phyloP scores from a whole-genome alignment of 108 stramenopile species.

The Cylindrotheca closterium region DNA sequence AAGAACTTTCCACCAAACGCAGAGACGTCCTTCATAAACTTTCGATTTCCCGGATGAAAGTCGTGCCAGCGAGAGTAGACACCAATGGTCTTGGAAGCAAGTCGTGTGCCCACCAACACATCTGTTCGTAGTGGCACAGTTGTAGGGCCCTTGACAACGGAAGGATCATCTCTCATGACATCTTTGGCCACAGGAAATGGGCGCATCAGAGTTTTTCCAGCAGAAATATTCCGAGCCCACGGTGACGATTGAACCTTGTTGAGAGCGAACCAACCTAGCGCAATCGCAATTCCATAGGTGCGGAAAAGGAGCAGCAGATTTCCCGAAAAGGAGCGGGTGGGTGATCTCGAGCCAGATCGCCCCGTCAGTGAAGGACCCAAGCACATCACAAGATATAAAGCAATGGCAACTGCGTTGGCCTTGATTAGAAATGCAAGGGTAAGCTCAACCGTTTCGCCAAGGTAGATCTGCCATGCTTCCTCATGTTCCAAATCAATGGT shows the following conservation, averaged over 20 bases:
- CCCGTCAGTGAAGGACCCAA: no score
- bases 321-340: no score
- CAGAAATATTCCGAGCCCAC: constrained; percentile 31
- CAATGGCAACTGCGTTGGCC: constrained; percentile 10
- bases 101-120: constrained; percentile 49
- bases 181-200: constrained; percentile 30
- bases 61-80: constrained; percentile 48
- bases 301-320: neutral
- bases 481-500: constrained; percentile 21
- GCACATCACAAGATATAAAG: constrained; percentile 11
- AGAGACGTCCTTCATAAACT: constrained; percentile 20
- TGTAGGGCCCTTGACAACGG: constrained; percentile 18
- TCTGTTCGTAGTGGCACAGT: constrained; percentile 44
- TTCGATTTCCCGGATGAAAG: constrained; percentile 59
- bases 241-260: constrained; percentile 10
- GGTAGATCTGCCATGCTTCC: constrained; percentile 37
- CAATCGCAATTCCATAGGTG: constrained; percentile 13
- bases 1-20: constrained; percentile 22
- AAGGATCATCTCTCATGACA: constrained; percentile 8
- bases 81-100: constrained; percentile 39
- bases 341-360: no score
- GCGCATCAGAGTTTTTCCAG: constrained; percentile 31
- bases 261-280: constrained; percentile 12
- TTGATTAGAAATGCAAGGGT: constrained; percentile 10
- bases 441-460: constrained; percentile 35